These are phyloP conservation scores for Pyrus communis DNA, from an alignment of 306 rosid species.

Conservation along the genomic window DNA sequence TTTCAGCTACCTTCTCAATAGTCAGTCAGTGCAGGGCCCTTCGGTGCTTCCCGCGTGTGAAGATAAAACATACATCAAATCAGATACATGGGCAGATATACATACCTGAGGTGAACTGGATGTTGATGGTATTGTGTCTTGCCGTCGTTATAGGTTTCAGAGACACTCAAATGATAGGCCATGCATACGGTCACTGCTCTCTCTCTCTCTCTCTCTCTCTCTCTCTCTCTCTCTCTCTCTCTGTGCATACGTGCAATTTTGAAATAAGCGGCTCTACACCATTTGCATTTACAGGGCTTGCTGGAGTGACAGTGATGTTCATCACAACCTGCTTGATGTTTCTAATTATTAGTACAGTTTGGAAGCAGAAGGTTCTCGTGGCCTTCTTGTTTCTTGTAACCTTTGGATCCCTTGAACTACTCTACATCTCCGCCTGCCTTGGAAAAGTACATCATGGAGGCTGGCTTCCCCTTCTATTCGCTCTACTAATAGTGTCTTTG, in stretches of 20 bases:
- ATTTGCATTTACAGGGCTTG: constrained; percentile 22
- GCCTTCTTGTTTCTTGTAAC: constrained; percentile 7
- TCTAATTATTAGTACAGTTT: constrained; percentile 12
- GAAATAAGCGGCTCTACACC: background rate
- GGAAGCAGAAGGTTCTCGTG: constrained; percentile 12
- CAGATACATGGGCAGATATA: constrained; percentile 23
- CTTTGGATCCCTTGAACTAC: constrained; percentile 24
- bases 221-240: background rate
- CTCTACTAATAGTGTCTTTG: constrained; percentile 9
- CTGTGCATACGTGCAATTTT: background rate
- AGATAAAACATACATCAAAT: constrained; percentile 23
- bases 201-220: background rate
- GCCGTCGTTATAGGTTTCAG: constrained; percentile 24
- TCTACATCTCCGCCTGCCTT: constrained; percentile 23
- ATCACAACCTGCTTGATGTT: constrained; percentile 29
- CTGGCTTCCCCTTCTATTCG: constrained; percentile 17
- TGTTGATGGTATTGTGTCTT: constrained; percentile 22
- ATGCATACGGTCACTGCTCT: constrained; percentile 18
- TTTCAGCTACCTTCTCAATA: constrained; percentile 28
- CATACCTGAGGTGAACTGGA: constrained; percentile 27
- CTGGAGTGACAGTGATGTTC: constrained; percentile 24
- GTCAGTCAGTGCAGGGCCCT: constrained; percentile 24
- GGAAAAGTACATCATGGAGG: constrained; percentile 21
- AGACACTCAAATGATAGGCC: constrained; percentile 20
- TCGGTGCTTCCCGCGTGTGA: constrained; percentile 25